Evolutionary conservation across 768 basidiomycete species (phyloP).

Genomic region (Suillus alpinus): DNA sequence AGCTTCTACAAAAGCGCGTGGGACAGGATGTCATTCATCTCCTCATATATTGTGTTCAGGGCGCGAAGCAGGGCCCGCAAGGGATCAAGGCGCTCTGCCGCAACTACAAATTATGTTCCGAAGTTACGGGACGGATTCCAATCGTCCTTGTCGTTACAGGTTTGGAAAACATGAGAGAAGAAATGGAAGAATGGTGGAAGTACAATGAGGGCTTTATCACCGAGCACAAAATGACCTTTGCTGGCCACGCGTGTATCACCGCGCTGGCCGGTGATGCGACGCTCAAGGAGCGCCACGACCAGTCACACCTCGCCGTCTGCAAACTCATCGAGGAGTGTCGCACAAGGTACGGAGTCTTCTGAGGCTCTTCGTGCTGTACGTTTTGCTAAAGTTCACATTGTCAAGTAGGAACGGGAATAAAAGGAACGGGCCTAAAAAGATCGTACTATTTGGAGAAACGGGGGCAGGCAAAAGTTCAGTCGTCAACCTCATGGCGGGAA

Average conservation of each 20-base stretch:
- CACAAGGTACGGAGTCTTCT: neutral
- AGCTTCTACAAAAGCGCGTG: constrained; percentile 31
- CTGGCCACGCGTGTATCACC: constrained; percentile 38
- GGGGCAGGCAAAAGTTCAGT: constrained; percentile 43
- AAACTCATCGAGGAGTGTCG: constrained; percentile 12
- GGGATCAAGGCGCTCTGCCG: constrained; percentile 26
- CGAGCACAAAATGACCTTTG: constrained; percentile 31
- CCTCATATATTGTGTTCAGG: constrained; percentile 26
- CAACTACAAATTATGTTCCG: constrained; percentile 26
- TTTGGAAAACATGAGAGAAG: constrained; percentile 27
- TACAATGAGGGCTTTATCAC: constrained; percentile 27
- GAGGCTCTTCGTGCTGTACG: neutral
- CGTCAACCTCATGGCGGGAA: constrained; percentile 39
- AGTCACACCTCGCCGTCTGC: constrained; percentile 21
- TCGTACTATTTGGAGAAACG: constrained; percentile 30
- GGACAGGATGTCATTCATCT: constrained; percentile 23
- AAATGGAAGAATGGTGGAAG: constrained; percentile 40
- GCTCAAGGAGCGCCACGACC: constrained; percentile 16
- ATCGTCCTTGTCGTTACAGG: constrained; percentile 30
- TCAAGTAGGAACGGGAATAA: neutral
- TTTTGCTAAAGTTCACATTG: neutral
- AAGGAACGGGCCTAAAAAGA: constrained; percentile 18
- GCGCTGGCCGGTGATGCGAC: constrained; percentile 23
- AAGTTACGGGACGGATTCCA: constrained; percentile 14
- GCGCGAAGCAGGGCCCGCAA: constrained; percentile 21